These are phyloP conservation scores for Ophiostoma ulmi DNA, from an alignment of 2,329 filamentous ascomycete species.

Conservation along the genomic window DNA sequence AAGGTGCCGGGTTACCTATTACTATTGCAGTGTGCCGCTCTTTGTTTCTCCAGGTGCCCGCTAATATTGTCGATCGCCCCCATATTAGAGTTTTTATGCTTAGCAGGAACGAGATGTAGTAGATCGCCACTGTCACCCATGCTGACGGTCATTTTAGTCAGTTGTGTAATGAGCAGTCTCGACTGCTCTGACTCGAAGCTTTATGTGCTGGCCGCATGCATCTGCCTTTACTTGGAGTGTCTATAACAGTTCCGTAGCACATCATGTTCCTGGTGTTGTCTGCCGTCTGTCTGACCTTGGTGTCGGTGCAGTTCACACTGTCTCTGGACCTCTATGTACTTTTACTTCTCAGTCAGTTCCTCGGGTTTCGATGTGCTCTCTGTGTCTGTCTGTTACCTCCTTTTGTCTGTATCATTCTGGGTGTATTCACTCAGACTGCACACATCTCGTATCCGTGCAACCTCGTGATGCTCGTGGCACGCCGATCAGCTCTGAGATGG, in stretches of 20 bases:
- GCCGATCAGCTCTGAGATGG: conserved; percentile 2
- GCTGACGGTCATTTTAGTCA: not conserved
- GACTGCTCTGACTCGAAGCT: not conserved
- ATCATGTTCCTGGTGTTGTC: not conserved
- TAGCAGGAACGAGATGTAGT: not conserved
- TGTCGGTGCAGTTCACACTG: no score
- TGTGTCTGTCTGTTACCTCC: not conserved
- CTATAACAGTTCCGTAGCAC: not conserved
- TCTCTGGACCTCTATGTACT: no score
- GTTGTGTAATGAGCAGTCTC: not conserved
- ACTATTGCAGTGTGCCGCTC: not conserved
- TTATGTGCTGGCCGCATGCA: not conserved
- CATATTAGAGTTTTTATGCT: not conserved
- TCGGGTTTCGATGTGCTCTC: not conserved
- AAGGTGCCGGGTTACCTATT: not conserved
- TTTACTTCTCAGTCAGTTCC: not conserved
- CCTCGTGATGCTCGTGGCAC: conserved; percentile 6
- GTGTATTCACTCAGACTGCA: not conserved
- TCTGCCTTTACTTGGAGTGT: not conserved
- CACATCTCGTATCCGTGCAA: conserved; percentile 5
- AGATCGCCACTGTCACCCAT: not conserved
- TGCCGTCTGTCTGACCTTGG: not conserved
- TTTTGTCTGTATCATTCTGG: not conserved
- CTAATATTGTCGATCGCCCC: conserved; percentile 2
- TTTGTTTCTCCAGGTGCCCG: not conserved